Percentiles rank a stretch among this genome's conserved stretches.
Conservation (phyloP, 2,329 filamentous ascomycete species). For the Diaporthe vexans region DNA sequence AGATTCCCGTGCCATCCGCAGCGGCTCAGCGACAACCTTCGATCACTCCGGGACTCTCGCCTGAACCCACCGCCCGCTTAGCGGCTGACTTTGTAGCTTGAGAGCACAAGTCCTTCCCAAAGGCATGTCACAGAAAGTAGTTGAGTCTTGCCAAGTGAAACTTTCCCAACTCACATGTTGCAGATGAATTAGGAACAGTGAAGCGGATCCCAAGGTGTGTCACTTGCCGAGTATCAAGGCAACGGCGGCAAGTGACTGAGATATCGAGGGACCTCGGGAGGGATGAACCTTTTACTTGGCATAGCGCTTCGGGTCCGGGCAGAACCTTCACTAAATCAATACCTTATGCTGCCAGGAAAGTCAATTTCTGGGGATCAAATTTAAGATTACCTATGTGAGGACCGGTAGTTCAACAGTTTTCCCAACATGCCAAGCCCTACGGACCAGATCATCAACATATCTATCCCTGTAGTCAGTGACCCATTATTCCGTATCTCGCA, state of each 20-base stretch:
- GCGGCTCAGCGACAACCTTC: neutral
- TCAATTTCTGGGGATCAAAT: neutral
- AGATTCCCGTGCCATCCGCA: neutral
- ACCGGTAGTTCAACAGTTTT: neutral
- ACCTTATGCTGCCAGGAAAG: neutral
- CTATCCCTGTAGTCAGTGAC: neutral
- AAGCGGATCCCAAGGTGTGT: neutral
- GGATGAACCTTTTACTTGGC: too few relatives aligned
- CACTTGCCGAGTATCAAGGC: too few relatives aligned
- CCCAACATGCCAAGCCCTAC: neutral
- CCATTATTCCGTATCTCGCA: too few relatives aligned
- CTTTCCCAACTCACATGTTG: neutral
- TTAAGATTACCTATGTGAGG: too few relatives aligned
- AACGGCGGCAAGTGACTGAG: too few relatives aligned
- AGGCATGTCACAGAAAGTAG: neutral
- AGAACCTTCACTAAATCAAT: too few relatives aligned
- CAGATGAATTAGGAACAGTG: neutral
- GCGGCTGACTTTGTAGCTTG: neutral
- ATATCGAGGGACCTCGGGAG: too few relatives aligned
- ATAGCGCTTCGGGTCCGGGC: too few relatives aligned
- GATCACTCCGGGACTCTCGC: neutral
- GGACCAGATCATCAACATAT: neutral
- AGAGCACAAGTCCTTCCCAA: neutral
- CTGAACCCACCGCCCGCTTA: neutral
- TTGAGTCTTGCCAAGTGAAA: neutral